A percentile compares a stretch with the other conserved stretches of the same genome.
These are phyloP conservation scores for Neurospora sp. DNA, from an alignment of 2,329 filamentous ascomycete genomes.

Conservation along the genomic window DNA sequence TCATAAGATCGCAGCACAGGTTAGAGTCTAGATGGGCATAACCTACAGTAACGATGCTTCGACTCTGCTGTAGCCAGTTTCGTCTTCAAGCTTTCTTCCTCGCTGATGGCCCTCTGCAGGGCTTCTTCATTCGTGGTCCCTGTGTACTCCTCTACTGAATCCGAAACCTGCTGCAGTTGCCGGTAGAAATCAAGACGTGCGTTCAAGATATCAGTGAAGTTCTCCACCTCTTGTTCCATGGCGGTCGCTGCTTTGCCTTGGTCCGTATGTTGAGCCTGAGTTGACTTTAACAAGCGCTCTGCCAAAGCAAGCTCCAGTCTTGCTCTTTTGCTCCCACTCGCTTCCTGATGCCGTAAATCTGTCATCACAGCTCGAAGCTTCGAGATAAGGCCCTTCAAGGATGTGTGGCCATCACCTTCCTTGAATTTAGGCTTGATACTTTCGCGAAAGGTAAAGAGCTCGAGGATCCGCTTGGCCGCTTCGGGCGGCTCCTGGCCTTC, in stretches of 20 bases:
- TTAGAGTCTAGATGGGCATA: background rate
- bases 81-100: constrained; percentile 41
- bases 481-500: constrained; percentile 56
- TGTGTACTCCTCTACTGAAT: constrained; percentile 69
- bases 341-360: constrained; percentile 47
- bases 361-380: constrained; percentile 56
- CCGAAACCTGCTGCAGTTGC: constrained; percentile 83
- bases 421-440: constrained; percentile 34
- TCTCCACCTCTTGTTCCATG: constrained; percentile 61
- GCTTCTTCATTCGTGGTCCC: constrained; percentile 45
- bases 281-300: constrained; percentile 48
- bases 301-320: constrained; percentile 56
- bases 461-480: constrained; percentile 36
- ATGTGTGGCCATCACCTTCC: constrained; percentile 37
- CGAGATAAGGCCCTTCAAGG: constrained; percentile 59
- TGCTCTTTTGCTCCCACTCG: constrained; percentile 43
- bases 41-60: constrained; percentile 63
- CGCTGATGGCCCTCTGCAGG: constrained; percentile 30
- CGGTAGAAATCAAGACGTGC: constrained; percentile 79
- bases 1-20: background rate
- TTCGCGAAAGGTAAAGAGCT: constrained; percentile 38
- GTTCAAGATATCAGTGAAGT: constrained; percentile 74
- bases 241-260: constrained; percentile 38
- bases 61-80: constrained; percentile 55
- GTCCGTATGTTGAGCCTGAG: constrained; percentile 42